phyloP scores from a whole-genome alignment of 805 yeast species.

The Cyberlindnera veronae region DNA sequence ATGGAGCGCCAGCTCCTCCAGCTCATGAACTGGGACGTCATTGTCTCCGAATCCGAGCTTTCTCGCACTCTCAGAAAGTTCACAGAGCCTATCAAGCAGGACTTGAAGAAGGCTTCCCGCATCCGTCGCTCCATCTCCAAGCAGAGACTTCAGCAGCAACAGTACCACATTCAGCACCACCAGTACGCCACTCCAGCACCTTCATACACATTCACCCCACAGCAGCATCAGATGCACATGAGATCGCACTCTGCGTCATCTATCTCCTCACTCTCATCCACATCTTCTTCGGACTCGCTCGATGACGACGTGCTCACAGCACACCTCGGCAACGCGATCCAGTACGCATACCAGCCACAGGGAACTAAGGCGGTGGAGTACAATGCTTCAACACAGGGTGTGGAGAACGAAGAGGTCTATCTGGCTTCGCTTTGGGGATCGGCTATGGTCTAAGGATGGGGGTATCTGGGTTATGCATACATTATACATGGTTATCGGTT shows the following conservation, averaged over 20 bases:
- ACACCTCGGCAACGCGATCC: neutral
- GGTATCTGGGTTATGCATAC: too few relatives aligned
- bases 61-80: constrained; percentile 65
- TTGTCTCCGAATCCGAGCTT: constrained; percentile 66
- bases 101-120: constrained; percentile 31
- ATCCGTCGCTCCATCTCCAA: constrained; percentile 18
- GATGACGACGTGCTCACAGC: neutral
- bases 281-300: neutral
- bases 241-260: constrained; percentile 13
- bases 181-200: constrained; percentile 8
- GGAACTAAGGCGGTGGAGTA: neutral
- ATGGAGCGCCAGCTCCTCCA: constrained; percentile 77
- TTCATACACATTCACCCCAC: constrained; percentile 3
- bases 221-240: constrained; percentile 5
- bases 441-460: too few relatives aligned
- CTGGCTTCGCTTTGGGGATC: neutral
- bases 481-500: too few relatives aligned
- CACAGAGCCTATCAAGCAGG: constrained; percentile 66
- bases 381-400: neutral
- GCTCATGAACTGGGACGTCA: constrained; percentile 68
- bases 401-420: neutral
- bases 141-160: constrained; percentile 9
- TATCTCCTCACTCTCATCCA: constrained; percentile 10
- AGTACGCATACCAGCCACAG: neutral
- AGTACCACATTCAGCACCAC: constrained; percentile 4